Evolutionary conservation across 148 eudicot species (phyloP).

Genomic region (Talinum fruticosum): DNA sequence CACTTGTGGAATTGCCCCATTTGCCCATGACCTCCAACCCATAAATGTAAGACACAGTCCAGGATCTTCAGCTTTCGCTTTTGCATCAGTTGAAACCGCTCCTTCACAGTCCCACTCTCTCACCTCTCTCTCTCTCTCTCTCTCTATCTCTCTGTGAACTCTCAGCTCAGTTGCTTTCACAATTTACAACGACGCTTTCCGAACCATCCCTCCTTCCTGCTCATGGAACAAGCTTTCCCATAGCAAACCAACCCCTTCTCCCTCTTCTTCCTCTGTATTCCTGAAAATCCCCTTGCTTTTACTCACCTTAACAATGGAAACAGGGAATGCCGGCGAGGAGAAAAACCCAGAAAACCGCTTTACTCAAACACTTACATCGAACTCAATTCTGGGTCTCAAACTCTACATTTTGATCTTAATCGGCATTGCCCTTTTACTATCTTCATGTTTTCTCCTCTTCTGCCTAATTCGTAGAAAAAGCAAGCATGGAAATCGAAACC

Average conservation of each 20-base stretch:
- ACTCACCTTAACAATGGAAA: constrained; percentile 31
- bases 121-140: neutral
- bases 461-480: constrained; percentile 34
- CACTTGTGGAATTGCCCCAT: neutral
- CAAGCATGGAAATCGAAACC: constrained; percentile 23
- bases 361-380: constrained; percentile 28
- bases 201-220: neutral
- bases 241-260: neutral
- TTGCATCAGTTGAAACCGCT: constrained; percentile 34
- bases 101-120: constrained; percentile 12
- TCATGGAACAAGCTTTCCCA: constrained; percentile 1
- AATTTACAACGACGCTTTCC: constrained; percentile 2
- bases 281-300: neutral
- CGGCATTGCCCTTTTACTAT: constrained; percentile 21
- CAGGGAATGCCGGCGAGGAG: constrained; percentile 13
- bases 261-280: neutral
- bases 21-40: neutral
- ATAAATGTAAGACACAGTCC: neutral
- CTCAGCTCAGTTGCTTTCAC: constrained; percentile 23
- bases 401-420: constrained; percentile 50
- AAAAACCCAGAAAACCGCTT: constrained; percentile 21
- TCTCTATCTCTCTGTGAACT: constrained; percentile 1
- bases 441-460: constrained; percentile 29
- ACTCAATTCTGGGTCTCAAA: constrained; percentile 49
- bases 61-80: neutral